Evolutionary conservation across 2,329 filamentous ascomycete genomes (phyloP).

Genomic region (Delphinella strobiligena): DNA sequence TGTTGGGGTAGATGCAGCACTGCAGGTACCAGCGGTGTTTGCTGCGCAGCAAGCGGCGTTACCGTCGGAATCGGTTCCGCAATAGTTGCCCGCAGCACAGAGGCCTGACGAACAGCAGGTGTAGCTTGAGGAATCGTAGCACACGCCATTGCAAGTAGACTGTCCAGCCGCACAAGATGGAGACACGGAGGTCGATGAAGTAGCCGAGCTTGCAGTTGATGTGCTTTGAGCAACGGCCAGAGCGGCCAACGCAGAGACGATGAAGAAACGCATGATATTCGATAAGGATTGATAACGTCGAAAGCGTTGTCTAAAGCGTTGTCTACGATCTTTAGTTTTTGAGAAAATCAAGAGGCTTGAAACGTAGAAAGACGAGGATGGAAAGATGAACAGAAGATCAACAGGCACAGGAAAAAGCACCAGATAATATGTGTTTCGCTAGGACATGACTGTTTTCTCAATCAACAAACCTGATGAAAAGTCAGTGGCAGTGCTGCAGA

Average conservation of each 20-base stretch:
- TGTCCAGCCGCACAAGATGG: constrained; percentile 6
- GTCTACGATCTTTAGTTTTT: too few relatives aligned
- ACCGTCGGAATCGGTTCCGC: constrained; percentile 4
- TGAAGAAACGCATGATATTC: constrained; percentile 7
- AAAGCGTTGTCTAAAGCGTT: too few relatives aligned
- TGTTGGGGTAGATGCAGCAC: constrained; percentile 5
- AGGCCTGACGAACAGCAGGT: constrained; percentile 5
- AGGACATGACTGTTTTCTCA: too few relatives aligned
- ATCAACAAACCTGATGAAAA: too few relatives aligned
- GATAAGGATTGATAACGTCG: too few relatives aligned
- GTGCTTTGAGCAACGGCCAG: constrained; percentile 6
- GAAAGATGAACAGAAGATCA: too few relatives aligned
- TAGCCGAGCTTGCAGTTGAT: constrained; percentile 1
- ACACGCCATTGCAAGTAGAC: constrained; percentile 7
- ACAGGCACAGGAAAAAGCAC: too few relatives aligned
- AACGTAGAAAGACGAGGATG: too few relatives aligned
- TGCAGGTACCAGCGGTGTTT: constrained; percentile 7
- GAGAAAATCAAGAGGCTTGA: too few relatives aligned
- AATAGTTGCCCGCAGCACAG: constrained; percentile 6
- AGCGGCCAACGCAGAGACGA: constrained; percentile 4
- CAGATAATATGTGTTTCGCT: too few relatives aligned
- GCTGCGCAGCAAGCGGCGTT: constrained; percentile 8
- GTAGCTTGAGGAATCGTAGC: constrained; percentile 3
- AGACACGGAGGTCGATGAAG: constrained; percentile 3
- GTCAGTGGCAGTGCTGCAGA: too few relatives aligned